Conservation (phyloP, 768 basidiomycete species). For the Mycena albidolilacea region DNA sequence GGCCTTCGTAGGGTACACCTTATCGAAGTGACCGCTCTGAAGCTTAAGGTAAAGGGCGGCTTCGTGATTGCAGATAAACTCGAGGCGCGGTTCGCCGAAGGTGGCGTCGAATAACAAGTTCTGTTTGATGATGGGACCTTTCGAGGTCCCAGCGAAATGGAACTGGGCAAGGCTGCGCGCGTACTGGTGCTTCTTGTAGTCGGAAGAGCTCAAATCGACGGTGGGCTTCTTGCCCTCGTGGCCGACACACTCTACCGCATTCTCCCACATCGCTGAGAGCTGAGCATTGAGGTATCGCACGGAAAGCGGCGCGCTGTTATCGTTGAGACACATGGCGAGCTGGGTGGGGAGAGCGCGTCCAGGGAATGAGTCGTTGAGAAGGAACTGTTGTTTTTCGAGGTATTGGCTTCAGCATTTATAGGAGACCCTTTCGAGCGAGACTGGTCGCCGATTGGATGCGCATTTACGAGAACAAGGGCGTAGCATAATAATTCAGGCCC, state of each 20-base stretch:
- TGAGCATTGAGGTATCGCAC: slow-evolving; percentile 30
- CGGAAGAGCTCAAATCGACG: slow-evolving; percentile 12
- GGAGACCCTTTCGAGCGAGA: too few species aligned
- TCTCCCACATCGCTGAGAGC: slow-evolving; percentile 25
- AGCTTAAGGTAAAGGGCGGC: slow-evolving; percentile 37
- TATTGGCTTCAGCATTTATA: slow-evolving; percentile 8
- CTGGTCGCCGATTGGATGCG: too few species aligned
- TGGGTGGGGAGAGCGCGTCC: too few species aligned
- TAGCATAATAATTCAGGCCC: too few species aligned
- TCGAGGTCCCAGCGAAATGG: slow-evolving; percentile 14
- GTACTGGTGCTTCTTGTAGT: slow-evolving; percentile 25
- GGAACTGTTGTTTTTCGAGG: neutral
- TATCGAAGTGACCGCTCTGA: slow-evolving; percentile 40
- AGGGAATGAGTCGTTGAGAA: neutral
- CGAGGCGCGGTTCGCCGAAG: slow-evolving; percentile 41
- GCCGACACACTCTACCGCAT: slow-evolving; percentile 25
- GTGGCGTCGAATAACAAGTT: slow-evolving; percentile 37
- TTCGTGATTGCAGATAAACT: slow-evolving; percentile 37
- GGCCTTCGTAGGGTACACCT: slow-evolving; percentile 27
- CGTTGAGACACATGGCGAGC: slow-evolving; percentile 22
- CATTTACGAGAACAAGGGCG: too few species aligned
- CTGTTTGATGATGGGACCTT: neutral
- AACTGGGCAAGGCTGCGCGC: slow-evolving; percentile 29
- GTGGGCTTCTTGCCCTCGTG: slow-evolving; percentile 20
- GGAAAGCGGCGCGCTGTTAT: slow-evolving; percentile 24